Percentiles rank a stretch among this genome's conserved stretches.
Conservation (phyloP, 371 early-diverging fungal species). For the Mortierella sp. region DNA sequence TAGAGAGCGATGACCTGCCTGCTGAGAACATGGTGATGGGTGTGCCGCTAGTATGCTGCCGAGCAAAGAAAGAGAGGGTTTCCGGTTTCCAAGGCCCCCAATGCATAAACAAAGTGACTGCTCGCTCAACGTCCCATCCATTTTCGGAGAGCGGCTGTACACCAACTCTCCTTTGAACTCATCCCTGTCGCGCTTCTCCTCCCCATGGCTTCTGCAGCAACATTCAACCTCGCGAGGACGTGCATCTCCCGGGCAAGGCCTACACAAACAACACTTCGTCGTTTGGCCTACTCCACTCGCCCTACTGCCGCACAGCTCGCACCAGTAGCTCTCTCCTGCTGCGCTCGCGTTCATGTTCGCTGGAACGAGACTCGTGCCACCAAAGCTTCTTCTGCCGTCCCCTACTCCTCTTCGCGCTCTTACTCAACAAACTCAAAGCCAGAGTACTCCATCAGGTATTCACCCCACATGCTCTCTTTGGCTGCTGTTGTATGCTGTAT, state of each 20-base stretch:
- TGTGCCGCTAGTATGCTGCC: neutral
- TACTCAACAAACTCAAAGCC: slow-evolving; percentile 17
- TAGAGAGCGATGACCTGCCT: slow-evolving; percentile 37
- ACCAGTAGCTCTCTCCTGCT: neutral
- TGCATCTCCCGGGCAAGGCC: neutral
- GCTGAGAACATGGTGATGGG: slow-evolving; percentile 35
- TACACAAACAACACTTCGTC: slow-evolving; percentile 7
- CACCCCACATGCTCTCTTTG: no score
- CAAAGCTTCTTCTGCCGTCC: neutral
- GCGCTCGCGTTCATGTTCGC: neutral
- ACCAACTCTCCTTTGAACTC: no score
- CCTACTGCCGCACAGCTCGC: neutral
- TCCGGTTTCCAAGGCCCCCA: neutral
- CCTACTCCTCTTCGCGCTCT: slow-evolving; percentile 1
- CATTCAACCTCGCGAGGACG: slow-evolving; percentile 10
- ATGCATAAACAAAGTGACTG: neutral
- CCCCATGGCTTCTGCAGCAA: slow-evolving; percentile 9
- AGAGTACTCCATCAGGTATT: slow-evolving; percentile 26
- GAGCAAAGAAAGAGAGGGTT: neutral
- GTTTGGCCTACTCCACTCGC: neutral
- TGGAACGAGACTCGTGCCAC: neutral
- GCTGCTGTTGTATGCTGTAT: no score
- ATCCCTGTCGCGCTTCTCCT: no score
- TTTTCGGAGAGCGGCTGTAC: no score
- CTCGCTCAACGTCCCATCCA: neutral